Percentiles rank a stretch among this genome's conserved stretches.
Conservation (phyloP, 345 rosid genomes). For the Melaleuca alternifolia region DNA sequence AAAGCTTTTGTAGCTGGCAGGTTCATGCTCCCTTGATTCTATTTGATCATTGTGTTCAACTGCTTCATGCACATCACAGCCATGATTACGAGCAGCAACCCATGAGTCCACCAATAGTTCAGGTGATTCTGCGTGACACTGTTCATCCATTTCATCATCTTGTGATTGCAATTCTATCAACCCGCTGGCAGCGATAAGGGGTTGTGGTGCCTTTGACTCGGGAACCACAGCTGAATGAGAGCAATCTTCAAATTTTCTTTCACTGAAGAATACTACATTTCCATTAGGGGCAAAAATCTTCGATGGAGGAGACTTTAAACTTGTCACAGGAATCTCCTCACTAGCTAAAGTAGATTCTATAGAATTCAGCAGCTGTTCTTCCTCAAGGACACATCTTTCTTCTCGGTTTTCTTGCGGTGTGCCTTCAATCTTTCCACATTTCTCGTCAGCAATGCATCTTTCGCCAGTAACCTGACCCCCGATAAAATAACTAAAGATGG, state of each 20-base stretch:
- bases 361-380: constrained; percentile 13
- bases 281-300: neutral
- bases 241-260: constrained; percentile 14
- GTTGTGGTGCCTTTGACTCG: constrained; percentile 25
- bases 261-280: neutral
- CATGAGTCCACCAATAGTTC: constrained; percentile 3
- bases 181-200: constrained; percentile 18
- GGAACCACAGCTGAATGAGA: constrained; percentile 3
- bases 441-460: neutral
- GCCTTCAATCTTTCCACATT: constrained; percentile 9
- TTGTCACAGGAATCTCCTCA: neutral
- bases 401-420: neutral
- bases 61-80: constrained; percentile 4
- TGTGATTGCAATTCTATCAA: constrained; percentile 13
- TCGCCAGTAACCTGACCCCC: neutral
- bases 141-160: constrained; percentile 10
- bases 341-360: constrained; percentile 10
- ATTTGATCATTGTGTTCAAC: constrained; percentile 6
- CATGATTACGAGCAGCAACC: neutral
- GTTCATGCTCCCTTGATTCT: constrained; percentile 14
- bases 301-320: neutral
- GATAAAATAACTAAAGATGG: neutral
- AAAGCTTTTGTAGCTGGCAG: constrained; percentile 8
- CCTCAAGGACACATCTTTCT: neutral
- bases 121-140: constrained; percentile 6